These are phyloP conservation scores for Xylaria flabelliformis DNA, from an alignment of 495 filamentous ascomycete genomes.

Conservation along the genomic window DNA sequence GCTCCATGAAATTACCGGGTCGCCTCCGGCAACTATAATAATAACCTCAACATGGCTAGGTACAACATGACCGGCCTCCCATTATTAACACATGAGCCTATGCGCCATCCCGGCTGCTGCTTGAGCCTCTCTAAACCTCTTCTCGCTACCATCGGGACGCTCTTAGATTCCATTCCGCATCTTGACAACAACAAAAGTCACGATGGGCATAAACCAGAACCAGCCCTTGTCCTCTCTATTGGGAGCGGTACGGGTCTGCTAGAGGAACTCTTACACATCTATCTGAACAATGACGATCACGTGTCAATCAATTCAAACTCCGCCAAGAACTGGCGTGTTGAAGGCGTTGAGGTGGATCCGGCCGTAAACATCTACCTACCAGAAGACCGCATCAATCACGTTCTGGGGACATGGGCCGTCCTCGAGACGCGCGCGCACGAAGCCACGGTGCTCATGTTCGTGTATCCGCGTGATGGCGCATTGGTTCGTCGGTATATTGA, in stretches of 20 bases:
- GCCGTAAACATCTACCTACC: constrained; percentile 23
- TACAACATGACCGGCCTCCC: not conserved
- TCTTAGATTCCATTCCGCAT: constrained; percentile 1
- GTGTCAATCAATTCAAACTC: not conserved
- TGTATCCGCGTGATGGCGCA: constrained; percentile 16
- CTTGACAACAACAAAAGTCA: too few species aligned
- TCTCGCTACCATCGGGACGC: not conserved
- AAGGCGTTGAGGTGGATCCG: constrained; percentile 20
- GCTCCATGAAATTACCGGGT: not conserved
- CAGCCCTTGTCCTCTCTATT: constrained; percentile 20
- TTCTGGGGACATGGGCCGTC: constrained; percentile 18
- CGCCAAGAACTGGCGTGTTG: constrained; percentile 4
- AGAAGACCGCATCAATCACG: constrained; percentile 7
- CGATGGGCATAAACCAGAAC: not conserved
- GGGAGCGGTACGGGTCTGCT: constrained; percentile 24
- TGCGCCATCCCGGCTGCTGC: constrained; percentile 16
- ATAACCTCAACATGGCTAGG: constrained; percentile 32
- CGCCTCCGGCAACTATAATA: not conserved
- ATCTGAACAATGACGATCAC: not conserved
- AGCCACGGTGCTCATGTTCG: constrained; percentile 21
- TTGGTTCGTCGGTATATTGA: constrained; percentile 24
- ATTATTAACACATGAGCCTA: constrained; percentile 14
- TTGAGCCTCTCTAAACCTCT: constrained; percentile 12
- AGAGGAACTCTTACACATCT: constrained; percentile 10
- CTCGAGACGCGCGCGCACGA: constrained; percentile 7